phyloP scores from a whole-genome alignment of 768 basidiomycete genomes.

The Panus rudis region DNA sequence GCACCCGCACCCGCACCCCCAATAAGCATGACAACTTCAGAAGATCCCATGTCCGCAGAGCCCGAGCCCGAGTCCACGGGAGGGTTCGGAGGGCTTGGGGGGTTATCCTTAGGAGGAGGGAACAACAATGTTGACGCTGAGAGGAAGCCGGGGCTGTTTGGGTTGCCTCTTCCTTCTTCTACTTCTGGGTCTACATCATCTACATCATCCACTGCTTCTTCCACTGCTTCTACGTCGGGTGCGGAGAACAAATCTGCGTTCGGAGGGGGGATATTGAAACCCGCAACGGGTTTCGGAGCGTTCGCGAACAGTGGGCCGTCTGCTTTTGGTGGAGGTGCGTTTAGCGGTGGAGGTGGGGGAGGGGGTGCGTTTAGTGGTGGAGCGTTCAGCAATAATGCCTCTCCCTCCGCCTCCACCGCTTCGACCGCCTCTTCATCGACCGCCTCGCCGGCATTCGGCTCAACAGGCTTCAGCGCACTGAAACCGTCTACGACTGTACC shows the following conservation, averaged over 20 bases:
- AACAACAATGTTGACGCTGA: background rate
- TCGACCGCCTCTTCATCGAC: background rate
- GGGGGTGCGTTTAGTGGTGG: background rate
- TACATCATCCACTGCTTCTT: too few species aligned
- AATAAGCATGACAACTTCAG: too few species aligned
- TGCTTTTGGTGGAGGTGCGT: slow-evolving; percentile 1
- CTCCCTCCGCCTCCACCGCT: background rate
- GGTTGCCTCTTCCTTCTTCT: background rate
- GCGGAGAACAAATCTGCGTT: background rate
- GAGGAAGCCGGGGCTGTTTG: background rate
- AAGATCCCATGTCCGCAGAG: background rate
- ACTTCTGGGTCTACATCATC: too few species aligned
- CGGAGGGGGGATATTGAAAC: slow-evolving; percentile 9
- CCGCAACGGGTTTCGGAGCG: slow-evolving; percentile 24
- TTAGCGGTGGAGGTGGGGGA: slow-evolving; percentile 4
- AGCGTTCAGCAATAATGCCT: background rate
- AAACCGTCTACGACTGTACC: background rate
- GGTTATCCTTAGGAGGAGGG: background rate
- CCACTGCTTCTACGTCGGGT: too few species aligned
- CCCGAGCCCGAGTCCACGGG: background rate
- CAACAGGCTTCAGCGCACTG: background rate
- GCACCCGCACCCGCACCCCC: too few species aligned
- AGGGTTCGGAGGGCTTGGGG: too few species aligned
- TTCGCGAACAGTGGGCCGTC: slow-evolving; percentile 15
- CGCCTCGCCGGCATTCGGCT: background rate